Evolutionary conservation across 768 basidiomycete species (phyloP), one percentile per base, ranked within the genome.

Genomic region (Boletus rufocinnamomeus): DNA sequence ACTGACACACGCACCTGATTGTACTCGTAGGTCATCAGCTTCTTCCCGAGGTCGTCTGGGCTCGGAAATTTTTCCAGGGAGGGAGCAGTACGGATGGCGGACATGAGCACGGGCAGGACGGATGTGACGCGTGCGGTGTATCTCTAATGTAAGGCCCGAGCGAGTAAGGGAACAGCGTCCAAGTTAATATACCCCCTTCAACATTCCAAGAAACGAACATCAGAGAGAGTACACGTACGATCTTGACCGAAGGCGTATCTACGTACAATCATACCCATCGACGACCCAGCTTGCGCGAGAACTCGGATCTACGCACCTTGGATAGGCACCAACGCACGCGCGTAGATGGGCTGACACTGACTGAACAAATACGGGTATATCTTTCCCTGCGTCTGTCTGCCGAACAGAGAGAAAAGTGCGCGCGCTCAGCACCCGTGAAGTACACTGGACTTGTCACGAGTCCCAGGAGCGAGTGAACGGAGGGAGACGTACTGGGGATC

Each of bases 261-360:
- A 44, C 25, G n/a, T 16, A 38, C 30, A 7, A 41, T 27, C 23
- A 16, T 13, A 11, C 28, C 3, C 4, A 4, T 14, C 8, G 28
- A n/a, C 4, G 17, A 16, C 10, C 35, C 17, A 13, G 27, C 34
- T 50, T 27, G 21, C 1, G 10, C 4, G 8, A 28, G 13, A 19
- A 27, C 9, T 1, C 30, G 1, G 4, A 32, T 19, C 6, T 47
- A 50, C 60, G 27, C 41, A 84, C 87, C 88, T 81, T 95, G 93
- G 49, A 92, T 69, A 0, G 93, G 94, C 0, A 86, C 81, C 45
- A 95, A 75, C 3, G 87, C 80, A 44, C 95, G 83, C 4, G 90
- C 89, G 67, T 95, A 93, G 65, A 94, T 95, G 1, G 95, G 92
- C 66, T 97, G 94, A 68, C 89, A 92, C 68, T 96, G 95, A 61